Evolutionary conservation across 169 alveolate genomes (phyloP).

Genomic region (Plasmodium chabaudi): DNA sequence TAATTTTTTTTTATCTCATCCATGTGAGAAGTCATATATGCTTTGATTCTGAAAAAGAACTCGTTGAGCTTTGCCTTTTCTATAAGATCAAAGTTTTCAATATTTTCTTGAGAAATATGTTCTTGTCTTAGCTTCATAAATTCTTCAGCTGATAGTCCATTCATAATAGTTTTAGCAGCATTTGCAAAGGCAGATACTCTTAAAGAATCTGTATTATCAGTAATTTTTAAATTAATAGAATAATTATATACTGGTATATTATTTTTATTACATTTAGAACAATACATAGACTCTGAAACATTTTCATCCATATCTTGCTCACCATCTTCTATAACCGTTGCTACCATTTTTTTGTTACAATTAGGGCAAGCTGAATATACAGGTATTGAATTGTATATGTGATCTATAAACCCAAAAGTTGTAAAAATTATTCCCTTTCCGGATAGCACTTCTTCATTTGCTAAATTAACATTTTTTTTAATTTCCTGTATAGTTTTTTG

Average conservation of each 20-base stretch:
- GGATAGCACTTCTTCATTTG: slow-evolving; percentile 46
- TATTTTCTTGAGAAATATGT: slow-evolving; percentile 42
- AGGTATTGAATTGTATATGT: slow-evolving; percentile 50
- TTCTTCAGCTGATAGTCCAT: slow-evolving; percentile 70
- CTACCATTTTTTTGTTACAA: slow-evolving; percentile 81
- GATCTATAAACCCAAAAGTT: slow-evolving; percentile 70
- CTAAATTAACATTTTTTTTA: slow-evolving; percentile 70
- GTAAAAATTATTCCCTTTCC: slow-evolving; percentile 79
- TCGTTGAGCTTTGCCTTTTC: slow-evolving; percentile 58
- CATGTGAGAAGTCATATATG: slow-evolving; percentile 68
- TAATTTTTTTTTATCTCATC: slow-evolving; percentile 62
- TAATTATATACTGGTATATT: slow-evolving; percentile 80
- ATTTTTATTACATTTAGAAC: slow-evolving; percentile 80
- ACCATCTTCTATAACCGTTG: slow-evolving; percentile 48
- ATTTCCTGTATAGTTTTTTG: slow-evolving; percentile 76
- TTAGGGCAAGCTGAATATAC: slow-evolving; percentile 82
- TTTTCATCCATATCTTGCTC: slow-evolving; percentile 8
- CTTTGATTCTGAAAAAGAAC: slow-evolving; percentile 63
- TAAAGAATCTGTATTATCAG: slow-evolving; percentile 80
- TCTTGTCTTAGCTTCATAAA: slow-evolving; percentile 59
- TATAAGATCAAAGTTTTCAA: slow-evolving; percentile 51
- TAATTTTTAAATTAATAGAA: slow-evolving; percentile 79
- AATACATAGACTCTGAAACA: slow-evolving; percentile 71
- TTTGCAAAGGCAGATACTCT: slow-evolving; percentile 82
- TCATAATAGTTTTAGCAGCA: slow-evolving; percentile 79